Percentiles rank a stretch among this genome's conserved stretches.
These are phyloP conservation scores for Geotrichum ghanense DNA, from an alignment of 805 yeast species.

Conservation along the genomic window DNA sequence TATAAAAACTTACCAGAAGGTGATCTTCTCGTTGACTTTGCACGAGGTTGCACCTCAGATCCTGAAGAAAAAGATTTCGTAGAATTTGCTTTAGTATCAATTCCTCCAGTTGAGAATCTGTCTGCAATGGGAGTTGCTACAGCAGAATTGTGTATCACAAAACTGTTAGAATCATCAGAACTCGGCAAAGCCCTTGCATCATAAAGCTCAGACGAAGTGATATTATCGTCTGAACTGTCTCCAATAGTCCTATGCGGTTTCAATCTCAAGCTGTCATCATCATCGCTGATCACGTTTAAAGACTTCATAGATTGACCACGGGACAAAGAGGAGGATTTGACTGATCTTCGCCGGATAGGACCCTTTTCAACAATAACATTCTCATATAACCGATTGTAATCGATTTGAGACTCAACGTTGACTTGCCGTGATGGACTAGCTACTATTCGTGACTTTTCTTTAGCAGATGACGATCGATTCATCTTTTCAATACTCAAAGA, in stretches of 20 bases:
- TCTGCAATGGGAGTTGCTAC: neutral
- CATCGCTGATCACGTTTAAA: neutral
- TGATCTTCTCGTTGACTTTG: neutral
- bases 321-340: neutral
- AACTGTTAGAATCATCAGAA: neutral
- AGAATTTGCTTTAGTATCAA: neutral
- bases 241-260: neutral
- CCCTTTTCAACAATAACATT: neutral
- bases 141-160: neutral
- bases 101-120: neutral
- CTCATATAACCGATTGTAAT: neutral
- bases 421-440: neutral
- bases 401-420: neutral
- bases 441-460: neutral
- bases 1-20: neutral
- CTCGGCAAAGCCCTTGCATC: neutral
- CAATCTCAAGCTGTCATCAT: neutral
- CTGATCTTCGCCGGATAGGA: neutral
- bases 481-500: no score
- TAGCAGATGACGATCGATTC: neutral
- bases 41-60: neutral
- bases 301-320: neutral
- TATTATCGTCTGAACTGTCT: neutral
- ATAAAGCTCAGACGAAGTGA: neutral
- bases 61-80: no score